A percentile compares a stretch with the other conserved stretches of the same genome.
Evolutionary conservation across 2,329 filamentous ascomycete genomes (phyloP).

Genomic region (Ophiocordyceps camponoti-saundersi): DNA sequence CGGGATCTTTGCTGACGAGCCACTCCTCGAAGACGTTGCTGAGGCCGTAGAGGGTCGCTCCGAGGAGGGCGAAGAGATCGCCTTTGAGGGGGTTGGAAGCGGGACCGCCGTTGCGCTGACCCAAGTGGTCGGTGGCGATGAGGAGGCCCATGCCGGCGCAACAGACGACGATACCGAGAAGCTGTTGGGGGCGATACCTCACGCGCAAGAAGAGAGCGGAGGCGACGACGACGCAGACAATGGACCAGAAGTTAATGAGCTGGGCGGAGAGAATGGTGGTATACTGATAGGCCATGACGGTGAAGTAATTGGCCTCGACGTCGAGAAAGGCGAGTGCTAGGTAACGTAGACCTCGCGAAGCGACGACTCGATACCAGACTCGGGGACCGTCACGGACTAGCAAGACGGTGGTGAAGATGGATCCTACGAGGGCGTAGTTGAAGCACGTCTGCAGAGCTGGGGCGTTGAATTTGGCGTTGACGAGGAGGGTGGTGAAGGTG

Average conservation of each 20-base stretch:
- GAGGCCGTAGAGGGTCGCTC: conserved; percentile 80
- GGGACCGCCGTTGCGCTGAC: conserved; percentile 50
- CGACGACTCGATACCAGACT: conserved; percentile 46
- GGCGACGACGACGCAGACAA: conserved; percentile 75
- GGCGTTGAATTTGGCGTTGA: conserved; percentile 51
- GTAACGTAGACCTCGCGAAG: conserved; percentile 78
- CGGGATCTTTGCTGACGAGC: conserved; percentile 68
- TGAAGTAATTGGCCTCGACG: conserved; percentile 95
- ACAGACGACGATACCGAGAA: conserved; percentile 74
- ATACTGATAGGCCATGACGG: conserved; percentile 82
- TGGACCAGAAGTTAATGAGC: conserved; percentile 97
- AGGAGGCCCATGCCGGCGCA: conserved; percentile 82
- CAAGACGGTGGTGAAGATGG: conserved; percentile 68
- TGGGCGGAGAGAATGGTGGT: conserved; percentile 87
- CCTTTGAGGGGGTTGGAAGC: conserved; percentile 67
- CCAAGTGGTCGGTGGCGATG: conserved; percentile 75
- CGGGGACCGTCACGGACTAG: conserved; percentile 64
- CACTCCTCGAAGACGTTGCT: conserved; percentile 90
- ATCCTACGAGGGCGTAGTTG: conserved; percentile 73
- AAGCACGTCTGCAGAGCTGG: conserved; percentile 93
- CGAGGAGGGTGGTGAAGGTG: conserved; percentile 70
- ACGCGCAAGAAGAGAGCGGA: conserved; percentile 73
- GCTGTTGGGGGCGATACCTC: conserved; percentile 76
- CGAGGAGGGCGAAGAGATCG: conserved; percentile 78
- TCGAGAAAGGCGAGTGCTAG: conserved; percentile 85